Conservation (phyloP, 441 rosid genomes). For the Viola pubescens region DNA sequence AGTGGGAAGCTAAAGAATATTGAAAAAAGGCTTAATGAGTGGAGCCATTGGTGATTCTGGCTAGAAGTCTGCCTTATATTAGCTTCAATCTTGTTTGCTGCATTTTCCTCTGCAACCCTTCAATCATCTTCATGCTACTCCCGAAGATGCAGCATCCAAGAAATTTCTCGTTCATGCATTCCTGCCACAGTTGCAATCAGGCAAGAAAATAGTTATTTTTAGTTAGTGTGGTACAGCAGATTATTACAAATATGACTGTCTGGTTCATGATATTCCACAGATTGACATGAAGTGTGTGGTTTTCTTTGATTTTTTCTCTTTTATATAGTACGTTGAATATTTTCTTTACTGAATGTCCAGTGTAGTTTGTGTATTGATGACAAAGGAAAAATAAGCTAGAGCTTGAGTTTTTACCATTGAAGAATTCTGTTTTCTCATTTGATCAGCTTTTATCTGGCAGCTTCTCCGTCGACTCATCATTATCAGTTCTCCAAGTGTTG, state of each 20-base stretch:
- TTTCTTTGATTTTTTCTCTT: slow-evolving; percentile 2
- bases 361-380: not conserved
- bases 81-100: slow-evolving; percentile 41
- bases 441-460: slow-evolving; percentile 51
- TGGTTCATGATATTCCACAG: slow-evolving; percentile 11
- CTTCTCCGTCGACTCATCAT: slow-evolving; percentile 78
- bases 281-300: not conserved
- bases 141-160: slow-evolving; percentile 48
- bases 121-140: slow-evolving; percentile 40
- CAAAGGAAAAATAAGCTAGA: slow-evolving; percentile 9
- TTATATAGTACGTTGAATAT: not conserved
- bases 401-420: slow-evolving; percentile 42
- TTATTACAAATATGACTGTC: not conserved
- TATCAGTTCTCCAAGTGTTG: slow-evolving; percentile 79
- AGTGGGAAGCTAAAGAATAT: slow-evolving; percentile 8
- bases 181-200: slow-evolving; percentile 45
- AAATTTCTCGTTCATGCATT: slow-evolving; percentile 33
- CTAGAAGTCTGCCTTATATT: slow-evolving; percentile 18
- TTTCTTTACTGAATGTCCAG: not conserved
- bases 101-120: slow-evolving; percentile 47
- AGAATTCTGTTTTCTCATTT: slow-evolving; percentile 38
- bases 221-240: slow-evolving; percentile 5
- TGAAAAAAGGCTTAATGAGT: slow-evolving; percentile 7
- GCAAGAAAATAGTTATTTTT: slow-evolving; percentile 18
- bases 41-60: slow-evolving; percentile 6